Evolutionary conservation across 163 green algal species (phyloP).

Genomic region (Trebouxia gelatinosa): DNA sequence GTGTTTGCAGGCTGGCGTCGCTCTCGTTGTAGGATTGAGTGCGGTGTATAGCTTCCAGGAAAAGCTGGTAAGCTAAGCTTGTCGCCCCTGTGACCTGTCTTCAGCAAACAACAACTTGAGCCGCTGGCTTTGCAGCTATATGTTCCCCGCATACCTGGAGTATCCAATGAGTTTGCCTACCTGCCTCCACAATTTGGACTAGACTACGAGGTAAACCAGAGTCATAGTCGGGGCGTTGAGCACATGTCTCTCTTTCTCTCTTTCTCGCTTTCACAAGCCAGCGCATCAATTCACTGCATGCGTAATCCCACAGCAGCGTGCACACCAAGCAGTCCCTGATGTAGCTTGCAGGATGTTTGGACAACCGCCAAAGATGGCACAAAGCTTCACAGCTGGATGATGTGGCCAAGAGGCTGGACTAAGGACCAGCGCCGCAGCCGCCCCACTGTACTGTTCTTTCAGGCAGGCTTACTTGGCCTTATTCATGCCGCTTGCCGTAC

Average conservation of each 20-base stretch:
- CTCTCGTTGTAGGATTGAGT: slow-evolving; percentile 45
- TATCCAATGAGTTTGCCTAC: slow-evolving; percentile 54
- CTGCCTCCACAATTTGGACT: slow-evolving; percentile 62
- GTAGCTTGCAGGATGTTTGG: slow-evolving; percentile 74
- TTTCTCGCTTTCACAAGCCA: too few relatives aligned
- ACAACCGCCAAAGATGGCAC: slow-evolving; percentile 70
- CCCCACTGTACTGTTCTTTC: slow-evolving; percentile 71
- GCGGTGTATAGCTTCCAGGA: slow-evolving; percentile 75
- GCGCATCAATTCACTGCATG: too few relatives aligned
- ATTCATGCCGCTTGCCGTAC: background rate
- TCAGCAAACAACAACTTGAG: background rate
- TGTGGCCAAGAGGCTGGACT: slow-evolving; percentile 59
- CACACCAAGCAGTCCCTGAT: background rate
- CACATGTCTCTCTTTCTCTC: background rate
- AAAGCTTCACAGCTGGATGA: slow-evolving; percentile 86
- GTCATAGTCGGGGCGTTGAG: background rate
- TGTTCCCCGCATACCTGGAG: slow-evolving; percentile 70
- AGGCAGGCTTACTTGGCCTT: background rate
- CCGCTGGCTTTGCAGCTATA: slow-evolving; percentile 68
- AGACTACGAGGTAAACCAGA: slow-evolving; percentile 49
- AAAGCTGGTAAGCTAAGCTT: slow-evolving; percentile 60
- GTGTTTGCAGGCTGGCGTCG: slow-evolving; percentile 44
- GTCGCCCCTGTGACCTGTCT: background rate
- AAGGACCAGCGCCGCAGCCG: slow-evolving; percentile 37
- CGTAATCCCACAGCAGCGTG: too few relatives aligned